Conservation (phyloP, 2,329 filamentous ascomycete species). For the Calonectria henricotiae region DNA sequence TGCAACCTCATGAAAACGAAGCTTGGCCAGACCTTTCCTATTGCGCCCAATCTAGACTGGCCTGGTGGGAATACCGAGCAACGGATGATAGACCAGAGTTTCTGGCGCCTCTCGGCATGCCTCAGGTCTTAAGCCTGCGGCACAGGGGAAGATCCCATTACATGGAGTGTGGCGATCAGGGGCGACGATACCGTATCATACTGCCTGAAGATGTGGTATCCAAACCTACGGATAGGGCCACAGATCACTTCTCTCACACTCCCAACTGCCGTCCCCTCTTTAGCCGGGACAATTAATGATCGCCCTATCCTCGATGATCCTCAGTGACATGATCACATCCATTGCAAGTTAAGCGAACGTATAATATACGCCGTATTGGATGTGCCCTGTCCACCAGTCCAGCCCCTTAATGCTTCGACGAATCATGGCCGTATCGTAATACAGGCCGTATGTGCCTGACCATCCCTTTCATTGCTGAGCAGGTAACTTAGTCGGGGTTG, state of each 20-base stretch:
- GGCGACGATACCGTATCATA: conserved; percentile 24
- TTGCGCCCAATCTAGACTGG: conserved; percentile 28
- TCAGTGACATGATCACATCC: conserved; percentile 24
- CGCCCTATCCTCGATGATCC: conserved; percentile 23
- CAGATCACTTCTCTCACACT: conserved; percentile 8
- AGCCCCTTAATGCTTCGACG: conserved; percentile 17
- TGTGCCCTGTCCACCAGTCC: conserved; percentile 20
- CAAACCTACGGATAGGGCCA: conserved; percentile 18
- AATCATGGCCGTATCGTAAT: conserved; percentile 22
- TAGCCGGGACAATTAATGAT: conserved; percentile 26
- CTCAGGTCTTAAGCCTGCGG: conserved; percentile 18
- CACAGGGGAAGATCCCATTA: conserved; percentile 36
- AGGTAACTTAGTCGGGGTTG: conserved; percentile 15
- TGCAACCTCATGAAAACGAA: conserved; percentile 25
- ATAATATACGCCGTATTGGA: conserved; percentile 20
- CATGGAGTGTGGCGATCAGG: conserved; percentile 37
- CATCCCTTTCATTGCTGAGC: conserved; percentile 4
- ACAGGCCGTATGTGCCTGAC: conserved; percentile 6
- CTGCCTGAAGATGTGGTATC: conserved; percentile 25
- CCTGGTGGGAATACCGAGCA: conserved; percentile 15
- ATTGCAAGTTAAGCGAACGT: conserved; percentile 31
- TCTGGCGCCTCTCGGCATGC: conserved; percentile 9
- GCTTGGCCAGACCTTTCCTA: conserved; percentile 15
- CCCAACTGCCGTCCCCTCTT: conserved; percentile 31
- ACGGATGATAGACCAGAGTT: conserved; percentile 19